Base-by-base conservation (phyloP, 345 rosid genomes). In the Turritis glabra region DNA sequence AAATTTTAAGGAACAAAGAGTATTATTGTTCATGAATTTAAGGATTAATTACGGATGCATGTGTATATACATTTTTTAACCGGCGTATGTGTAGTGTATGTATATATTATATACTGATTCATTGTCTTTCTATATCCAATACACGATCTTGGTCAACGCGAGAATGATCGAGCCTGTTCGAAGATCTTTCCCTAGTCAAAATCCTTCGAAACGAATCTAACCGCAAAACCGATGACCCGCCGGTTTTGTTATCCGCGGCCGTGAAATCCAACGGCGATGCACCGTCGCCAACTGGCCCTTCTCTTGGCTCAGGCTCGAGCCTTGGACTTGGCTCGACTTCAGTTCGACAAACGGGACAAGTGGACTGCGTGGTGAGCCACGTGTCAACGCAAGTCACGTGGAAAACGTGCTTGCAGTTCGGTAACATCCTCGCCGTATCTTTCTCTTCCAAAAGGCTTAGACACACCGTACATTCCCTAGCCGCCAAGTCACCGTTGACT, bases 281-380 rank as follows among this genome's bases (percentile, higher is more conserved):
- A 3, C 26, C 74, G 4, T 74, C 77, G 5, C 43, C 48, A 37
- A 48, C 64, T 0, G 82, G 81, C 5, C 80, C 76, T 77, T 80
- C 87, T 12, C 83, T 69, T 5, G 85, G 81, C 75, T 80, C 86
- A 1, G 91, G 88, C 68, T 63, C 80, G 65, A 84, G 89, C 63
- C 33, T 80, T 62, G 62, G 70, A 78, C 74, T 37, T 2, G 96
- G 96, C 85, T 83, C 83, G 10, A 84, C 98, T 76, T 86, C 95
- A 2, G 85, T 70, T 3, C 98, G 85, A 79, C 98, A 93, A 58
- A 90, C 69, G 0, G 98, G 98, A 64, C 98, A 90, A 0, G 87
- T 90, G 15, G 96, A 78, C 13, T 54, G 85, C 6, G 85, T 77
- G 44, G 78, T 38, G 32, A 93, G 59, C 98, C 97, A 93, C 54